These are phyloP conservation scores for Linnemannia elongata DNA, from an alignment of 192 early-diverging fungal genomes.

Conservation along the genomic window DNA sequence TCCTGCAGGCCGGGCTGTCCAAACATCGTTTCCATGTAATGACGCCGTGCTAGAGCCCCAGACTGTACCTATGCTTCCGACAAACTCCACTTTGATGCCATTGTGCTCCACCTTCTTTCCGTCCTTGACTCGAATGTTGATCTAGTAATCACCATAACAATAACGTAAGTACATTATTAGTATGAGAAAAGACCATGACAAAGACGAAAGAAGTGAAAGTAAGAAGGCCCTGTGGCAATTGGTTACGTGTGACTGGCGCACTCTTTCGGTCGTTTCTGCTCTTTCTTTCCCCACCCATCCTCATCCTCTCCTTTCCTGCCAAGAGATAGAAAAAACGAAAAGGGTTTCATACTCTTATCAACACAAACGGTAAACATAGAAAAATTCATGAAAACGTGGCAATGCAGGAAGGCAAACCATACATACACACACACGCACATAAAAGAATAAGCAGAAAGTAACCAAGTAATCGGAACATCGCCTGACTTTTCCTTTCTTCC, in stretches of 20 bases:
- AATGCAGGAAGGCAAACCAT: neutral
- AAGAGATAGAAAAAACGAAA: neutral
- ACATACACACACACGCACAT: neutral
- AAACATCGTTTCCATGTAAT: neutral
- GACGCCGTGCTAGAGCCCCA: neutral
- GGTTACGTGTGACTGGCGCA: neutral
- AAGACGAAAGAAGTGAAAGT: neutral
- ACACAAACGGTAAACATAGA: neutral
- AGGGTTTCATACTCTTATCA: neutral
- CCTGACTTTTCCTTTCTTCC: neutral
- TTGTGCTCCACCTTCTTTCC: constrained; percentile 97
- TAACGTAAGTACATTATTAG: neutral
- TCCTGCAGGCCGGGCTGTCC: neutral
- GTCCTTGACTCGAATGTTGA: constrained; percentile 82
- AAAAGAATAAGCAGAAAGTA: neutral
- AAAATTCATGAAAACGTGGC: neutral
- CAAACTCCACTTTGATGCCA: constrained; percentile 98
- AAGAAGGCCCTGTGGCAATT: neutral
- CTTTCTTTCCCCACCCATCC: neutral
- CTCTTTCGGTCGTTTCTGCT: neutral
- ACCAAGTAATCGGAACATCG: neutral
- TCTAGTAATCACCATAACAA: constrained; percentile 55
- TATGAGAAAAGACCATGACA: neutral
- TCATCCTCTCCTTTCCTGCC: neutral
- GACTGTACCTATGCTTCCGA: constrained; percentile 90